phyloP scores from a whole-genome alignment of 768 basidiomycete genomes.

The Glaciozyma martinii region DNA sequence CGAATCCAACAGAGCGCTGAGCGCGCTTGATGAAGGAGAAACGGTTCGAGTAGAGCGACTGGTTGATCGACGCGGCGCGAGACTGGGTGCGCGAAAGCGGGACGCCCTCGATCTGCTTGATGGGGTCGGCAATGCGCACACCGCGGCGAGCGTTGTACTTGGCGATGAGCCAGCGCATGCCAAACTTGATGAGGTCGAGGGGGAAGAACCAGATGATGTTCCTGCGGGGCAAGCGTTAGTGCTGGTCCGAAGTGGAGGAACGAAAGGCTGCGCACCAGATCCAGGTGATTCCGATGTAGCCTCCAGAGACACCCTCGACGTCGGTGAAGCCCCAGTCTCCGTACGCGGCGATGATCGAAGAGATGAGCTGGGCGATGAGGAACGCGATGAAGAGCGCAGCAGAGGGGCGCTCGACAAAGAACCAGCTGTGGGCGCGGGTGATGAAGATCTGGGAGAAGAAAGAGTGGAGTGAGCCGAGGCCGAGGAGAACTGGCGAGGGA shows the following conservation, averaged over 20 bases:
- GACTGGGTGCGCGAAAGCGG: constrained; percentile 80
- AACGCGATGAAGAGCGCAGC: constrained; percentile 80
- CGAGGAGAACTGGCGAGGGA: constrained; percentile 82
- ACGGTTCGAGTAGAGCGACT: constrained; percentile 72
- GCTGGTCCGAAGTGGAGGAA: too few species aligned
- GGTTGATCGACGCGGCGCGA: constrained; percentile 48
- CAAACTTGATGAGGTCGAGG: constrained; percentile 80
- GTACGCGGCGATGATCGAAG: constrained; percentile 89
- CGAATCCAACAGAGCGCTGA: constrained; percentile 78
- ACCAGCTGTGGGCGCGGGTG: constrained; percentile 51
- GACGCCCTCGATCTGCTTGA: constrained; percentile 48
- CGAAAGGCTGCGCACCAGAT: constrained; percentile 66
- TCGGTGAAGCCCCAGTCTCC: constrained; percentile 90
- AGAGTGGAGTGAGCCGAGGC: constrained; percentile 41
- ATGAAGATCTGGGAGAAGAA: constrained; percentile 3
- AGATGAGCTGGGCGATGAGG: constrained; percentile 84
- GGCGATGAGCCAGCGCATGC: constrained; percentile 88
- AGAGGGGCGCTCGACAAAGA: constrained; percentile 95
- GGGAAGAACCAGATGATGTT: constrained; percentile 94
- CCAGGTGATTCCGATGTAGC: constrained; percentile 97
- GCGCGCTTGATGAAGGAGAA: constrained; percentile 63
- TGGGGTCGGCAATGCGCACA: constrained; percentile 41
- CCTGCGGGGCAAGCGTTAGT: too few species aligned
- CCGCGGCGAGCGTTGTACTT: constrained; percentile 50
- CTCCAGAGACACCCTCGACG: constrained; percentile 67